Percentiles rank a stretch among this genome's conserved stretches.
These are phyloP conservation scores for Asterionellopsis glacialis DNA, from an alignment of 108 stramenopile genomes.

Conservation along the genomic window DNA sequence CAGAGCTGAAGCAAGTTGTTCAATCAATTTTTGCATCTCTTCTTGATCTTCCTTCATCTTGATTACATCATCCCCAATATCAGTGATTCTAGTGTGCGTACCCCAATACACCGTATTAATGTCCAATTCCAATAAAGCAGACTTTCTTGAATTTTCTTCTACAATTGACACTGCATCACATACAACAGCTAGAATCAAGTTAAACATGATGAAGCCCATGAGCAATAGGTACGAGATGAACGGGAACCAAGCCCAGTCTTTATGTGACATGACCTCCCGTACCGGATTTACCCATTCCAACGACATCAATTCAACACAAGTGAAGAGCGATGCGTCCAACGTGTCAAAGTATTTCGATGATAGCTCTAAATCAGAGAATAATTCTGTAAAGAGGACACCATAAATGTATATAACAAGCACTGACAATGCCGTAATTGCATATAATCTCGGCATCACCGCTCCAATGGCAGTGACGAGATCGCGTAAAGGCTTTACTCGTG, in stretches of 20 bases:
- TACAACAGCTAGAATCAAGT: constrained; percentile 27
- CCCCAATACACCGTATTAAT: constrained; percentile 9
- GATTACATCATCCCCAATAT: constrained; percentile 18
- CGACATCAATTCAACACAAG: constrained; percentile 30
- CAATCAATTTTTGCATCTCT: constrained; percentile 33
- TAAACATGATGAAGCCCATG: constrained; percentile 30
- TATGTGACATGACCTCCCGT: constrained; percentile 17
- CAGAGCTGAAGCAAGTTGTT: constrained; percentile 1
- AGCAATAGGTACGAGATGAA: constrained; percentile 25
- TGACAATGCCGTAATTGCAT: constrained; percentile 19
- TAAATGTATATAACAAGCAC: constrained; percentile 32
- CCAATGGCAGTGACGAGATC: constrained; percentile 15
- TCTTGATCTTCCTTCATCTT: constrained; percentile 31
- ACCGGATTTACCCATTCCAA: constrained; percentile 30
- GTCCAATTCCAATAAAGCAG: constrained; percentile 5
- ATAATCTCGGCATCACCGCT: constrained; percentile 27
- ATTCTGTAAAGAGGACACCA: constrained; percentile 28
- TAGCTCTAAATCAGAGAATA: constrained; percentile 21
- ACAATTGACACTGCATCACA: constrained; percentile 9
- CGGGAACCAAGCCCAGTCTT: constrained; percentile 25
- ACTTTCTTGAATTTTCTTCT: constrained; percentile 1
- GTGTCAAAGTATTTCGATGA: constrained; percentile 19
- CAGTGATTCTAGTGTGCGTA: constrained; percentile 31
- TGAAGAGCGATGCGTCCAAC: constrained; percentile 18
- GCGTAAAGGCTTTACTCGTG: constrained; percentile 19